Base-by-base conservation (phyloP, 768 basidiomycete genomes). In the Coprinopsis cinerea region DNA sequence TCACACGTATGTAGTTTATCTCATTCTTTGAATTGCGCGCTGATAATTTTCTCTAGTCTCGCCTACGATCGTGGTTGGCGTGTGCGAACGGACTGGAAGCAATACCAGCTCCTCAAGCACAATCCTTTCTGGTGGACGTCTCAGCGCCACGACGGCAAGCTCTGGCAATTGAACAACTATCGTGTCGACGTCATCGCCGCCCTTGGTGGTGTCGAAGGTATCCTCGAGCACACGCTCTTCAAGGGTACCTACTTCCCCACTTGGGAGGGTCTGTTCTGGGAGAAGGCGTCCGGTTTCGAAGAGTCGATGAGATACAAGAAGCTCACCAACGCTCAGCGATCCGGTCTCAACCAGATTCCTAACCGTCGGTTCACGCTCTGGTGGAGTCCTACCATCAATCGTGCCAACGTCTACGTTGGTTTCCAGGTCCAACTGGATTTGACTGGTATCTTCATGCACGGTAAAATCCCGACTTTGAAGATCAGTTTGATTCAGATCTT, bases 91-190 rank as follows among this genome's bases (percentile, higher is more conserved):
- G 91, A 96, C 67, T 99, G 92, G 90, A 96, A 97, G 67, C 92
- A 95, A 64, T 97, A 96, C 65, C 93, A 96, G 59, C 67, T 94
- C 7, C 72, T 92, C 50, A 93, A 93, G 65, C 88, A 92, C 64
- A 96, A 96, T 61, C 96, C 95, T 0, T 98, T 97, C 82, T 93
- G 91, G 91, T 99, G 96, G 96, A 98, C 95, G 6, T 92, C 88
- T 6, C 94, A 97, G 63, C 82, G 96, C 4, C 95, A 96, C 55
- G 92, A 95, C 57, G 92, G 91, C 42, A 96, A 97, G 64, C 72
- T 97, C 3, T 96, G 93, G 92, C 90, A 96, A 57, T 71, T 99
- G 48, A 97, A 97, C 73, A 94, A 94, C 67, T 99, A 98, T 71
- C 89, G 96, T 53, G 92, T 98, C 44, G 96, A 99, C 63, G 94